Conservation (phyloP, 352 stramenopile genomes). For the Elongisporangium senticosum region DNA sequence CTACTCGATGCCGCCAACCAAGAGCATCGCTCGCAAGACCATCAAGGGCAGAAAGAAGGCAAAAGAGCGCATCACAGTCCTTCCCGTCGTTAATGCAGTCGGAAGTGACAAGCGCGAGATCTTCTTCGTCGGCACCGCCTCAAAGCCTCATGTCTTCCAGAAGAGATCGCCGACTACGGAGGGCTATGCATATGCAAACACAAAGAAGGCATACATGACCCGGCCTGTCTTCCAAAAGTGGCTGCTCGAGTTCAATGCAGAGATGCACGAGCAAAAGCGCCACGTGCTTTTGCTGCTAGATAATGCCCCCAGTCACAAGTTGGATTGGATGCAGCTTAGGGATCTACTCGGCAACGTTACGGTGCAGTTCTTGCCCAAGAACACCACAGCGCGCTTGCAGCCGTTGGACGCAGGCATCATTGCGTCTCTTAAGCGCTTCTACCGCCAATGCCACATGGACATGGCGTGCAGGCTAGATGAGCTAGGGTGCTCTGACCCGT, state of each 20-base stretch:
- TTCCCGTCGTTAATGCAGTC: background rate
- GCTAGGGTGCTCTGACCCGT: background rate
- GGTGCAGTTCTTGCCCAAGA: background rate
- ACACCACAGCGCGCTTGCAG: constrained; percentile 10
- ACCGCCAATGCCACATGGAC: background rate
- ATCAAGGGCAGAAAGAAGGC: background rate
- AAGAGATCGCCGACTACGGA: background rate
- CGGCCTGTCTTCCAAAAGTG: background rate
- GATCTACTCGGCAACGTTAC: background rate
- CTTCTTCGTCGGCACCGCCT: background rate
- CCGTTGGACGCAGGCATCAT: background rate
- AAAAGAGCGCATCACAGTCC: background rate
- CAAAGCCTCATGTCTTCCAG: background rate
- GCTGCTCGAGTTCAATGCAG: background rate
- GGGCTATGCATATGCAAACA: background rate
- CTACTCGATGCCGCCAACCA: background rate
- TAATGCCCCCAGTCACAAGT: background rate
- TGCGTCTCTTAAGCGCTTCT: background rate
- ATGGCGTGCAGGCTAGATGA: background rate
- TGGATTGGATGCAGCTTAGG: background rate
- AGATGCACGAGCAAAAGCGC: background rate
- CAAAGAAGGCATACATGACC: constrained; percentile 1
- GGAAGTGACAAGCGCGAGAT: background rate
- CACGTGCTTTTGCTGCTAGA: background rate
- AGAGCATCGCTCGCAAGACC: no score